Evolutionary conservation across 192 early-diverging fungal genomes (phyloP).

Genomic region (Mortierella claussenii): DNA sequence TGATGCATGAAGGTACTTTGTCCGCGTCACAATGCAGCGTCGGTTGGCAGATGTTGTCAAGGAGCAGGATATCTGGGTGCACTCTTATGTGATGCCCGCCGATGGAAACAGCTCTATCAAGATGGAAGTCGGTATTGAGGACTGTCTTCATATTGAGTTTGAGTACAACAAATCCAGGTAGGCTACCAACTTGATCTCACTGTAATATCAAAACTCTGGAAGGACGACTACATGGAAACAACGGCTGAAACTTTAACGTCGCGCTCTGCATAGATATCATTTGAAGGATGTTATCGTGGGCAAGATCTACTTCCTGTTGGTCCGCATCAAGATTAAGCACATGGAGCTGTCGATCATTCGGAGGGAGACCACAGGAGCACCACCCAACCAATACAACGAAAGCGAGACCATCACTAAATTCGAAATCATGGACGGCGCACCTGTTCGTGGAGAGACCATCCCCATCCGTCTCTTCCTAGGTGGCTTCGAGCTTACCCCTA

Average conservation of each 20-base stretch:
- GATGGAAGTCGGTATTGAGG: slow-evolving; percentile 99
- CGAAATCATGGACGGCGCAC: slow-evolving; percentile 99
- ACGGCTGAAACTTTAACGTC: too few species aligned
- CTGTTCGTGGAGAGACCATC: slow-evolving; percentile 95
- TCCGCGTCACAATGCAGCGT: slow-evolving; percentile 90
- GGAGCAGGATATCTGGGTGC: slow-evolving; percentile 98
- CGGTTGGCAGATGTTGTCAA: slow-evolving; percentile 90
- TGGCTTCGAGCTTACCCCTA: slow-evolving; percentile 99
- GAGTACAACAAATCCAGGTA: slow-evolving; percentile 99
- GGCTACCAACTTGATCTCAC: too few species aligned
- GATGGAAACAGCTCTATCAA: slow-evolving; percentile 96
- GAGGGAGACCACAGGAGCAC: slow-evolving; percentile 95
- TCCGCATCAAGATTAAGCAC: slow-evolving; percentile 99
- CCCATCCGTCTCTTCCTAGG: slow-evolving; percentile 97
- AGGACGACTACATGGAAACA: too few species aligned
- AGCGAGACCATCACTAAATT: slow-evolving; percentile 99
- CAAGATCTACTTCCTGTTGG: slow-evolving; percentile 98
- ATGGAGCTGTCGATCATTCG: slow-evolving; percentile 99
- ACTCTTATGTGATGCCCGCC: slow-evolving; percentile 93
- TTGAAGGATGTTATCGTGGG: slow-evolving; percentile 99
- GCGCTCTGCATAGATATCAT: slow-evolving; percentile 88
- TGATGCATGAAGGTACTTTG: slow-evolving; percentile 79
- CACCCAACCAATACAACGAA: slow-evolving; percentile 98
- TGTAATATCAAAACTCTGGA: too few species aligned
- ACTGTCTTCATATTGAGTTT: slow-evolving; percentile 99